Evolutionary conservation across 2,329 filamentous ascomycete species (phyloP).

Genomic region (Tolypocladium sp.): DNA sequence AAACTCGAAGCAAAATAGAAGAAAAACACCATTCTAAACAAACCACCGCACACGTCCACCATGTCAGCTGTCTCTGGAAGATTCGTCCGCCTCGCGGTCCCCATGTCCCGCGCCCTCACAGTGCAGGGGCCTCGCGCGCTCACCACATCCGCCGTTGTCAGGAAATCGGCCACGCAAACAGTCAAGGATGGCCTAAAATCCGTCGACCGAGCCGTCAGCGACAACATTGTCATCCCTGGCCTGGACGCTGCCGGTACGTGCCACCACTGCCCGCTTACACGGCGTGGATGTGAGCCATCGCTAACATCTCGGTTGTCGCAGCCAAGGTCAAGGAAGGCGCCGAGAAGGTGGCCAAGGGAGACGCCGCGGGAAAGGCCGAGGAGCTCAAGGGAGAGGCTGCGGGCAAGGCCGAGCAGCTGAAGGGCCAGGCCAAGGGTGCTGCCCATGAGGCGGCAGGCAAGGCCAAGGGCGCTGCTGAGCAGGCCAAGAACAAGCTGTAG

Average conservation of each 20-base stretch:
- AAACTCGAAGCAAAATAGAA: not conserved
- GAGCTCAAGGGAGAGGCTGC: constrained; percentile 22
- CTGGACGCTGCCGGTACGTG: constrained; percentile 49
- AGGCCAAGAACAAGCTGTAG: constrained; percentile 13
- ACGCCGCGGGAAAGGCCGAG: constrained; percentile 21
- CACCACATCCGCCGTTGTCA: constrained; percentile 32
- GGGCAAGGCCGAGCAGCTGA: constrained; percentile 22
- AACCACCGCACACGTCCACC: constrained; percentile 5
- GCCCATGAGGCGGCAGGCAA: constrained; percentile 30
- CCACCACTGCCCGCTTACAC: not conserved
- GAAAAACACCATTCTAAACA: not conserved
- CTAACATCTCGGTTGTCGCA: constrained; percentile 7
- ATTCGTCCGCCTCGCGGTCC: constrained; percentile 31
- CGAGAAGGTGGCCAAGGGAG: constrained; percentile 23
- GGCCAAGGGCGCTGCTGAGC: constrained; percentile 33
- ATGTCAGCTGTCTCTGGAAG: constrained; percentile 48
- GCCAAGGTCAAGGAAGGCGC: constrained; percentile 40
- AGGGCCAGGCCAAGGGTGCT: constrained; percentile 27
- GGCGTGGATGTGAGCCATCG: not conserved
- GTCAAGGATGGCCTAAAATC: constrained; percentile 52
- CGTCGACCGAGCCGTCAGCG: constrained; percentile 50
- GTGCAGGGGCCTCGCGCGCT: constrained; percentile 38
- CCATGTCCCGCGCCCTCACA: constrained; percentile 26
- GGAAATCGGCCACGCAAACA: constrained; percentile 41
- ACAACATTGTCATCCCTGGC: constrained; percentile 53